A percentile compares a stretch with the other conserved stretches of the same genome.
Evolutionary conservation across 805 yeast genomes (phyloP).

Genomic region (Candida awuae): DNA sequence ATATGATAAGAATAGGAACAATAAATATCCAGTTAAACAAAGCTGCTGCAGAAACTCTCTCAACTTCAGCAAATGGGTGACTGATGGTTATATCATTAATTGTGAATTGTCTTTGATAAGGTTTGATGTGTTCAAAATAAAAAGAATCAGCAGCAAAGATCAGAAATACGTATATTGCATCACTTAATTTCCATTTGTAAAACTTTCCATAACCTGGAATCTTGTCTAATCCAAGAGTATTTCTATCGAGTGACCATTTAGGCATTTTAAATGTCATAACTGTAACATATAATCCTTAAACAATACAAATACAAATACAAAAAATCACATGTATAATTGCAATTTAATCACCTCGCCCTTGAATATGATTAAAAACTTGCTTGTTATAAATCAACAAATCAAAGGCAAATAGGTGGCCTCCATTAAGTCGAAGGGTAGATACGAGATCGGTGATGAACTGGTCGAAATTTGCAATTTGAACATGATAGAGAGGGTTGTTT

Average conservation of each 20-base stretch:
- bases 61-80: slow-evolving; percentile 73
- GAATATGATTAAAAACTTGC: slow-evolving; percentile 37
- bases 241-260: slow-evolving; percentile 21
- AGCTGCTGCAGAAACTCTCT: slow-evolving; percentile 54
- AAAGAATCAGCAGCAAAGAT: slow-evolving; percentile 19
- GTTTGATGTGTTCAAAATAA: slow-evolving; percentile 32
- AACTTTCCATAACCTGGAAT: slow-evolving; percentile 17
- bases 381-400: slow-evolving; percentile 50
- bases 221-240: slow-evolving; percentile 20
- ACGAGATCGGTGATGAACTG: slow-evolving; percentile 36
- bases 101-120: slow-evolving; percentile 73
- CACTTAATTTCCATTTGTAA: slow-evolving; percentile 23
- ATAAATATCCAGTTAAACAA: slow-evolving; percentile 48
- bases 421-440: slow-evolving; percentile 41
- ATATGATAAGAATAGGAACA: slow-evolving; percentile 40
- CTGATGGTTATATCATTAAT: slow-evolving; percentile 68
- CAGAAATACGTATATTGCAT: slow-evolving; percentile 17
- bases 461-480: slow-evolving; percentile 19
- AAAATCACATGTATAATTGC: too few species aligned
- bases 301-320: too few species aligned
- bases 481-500: slow-evolving; percentile 28
- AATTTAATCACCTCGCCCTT: slow-evolving; percentile 24
- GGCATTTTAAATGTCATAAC: slow-evolving; percentile 13
- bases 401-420: slow-evolving; percentile 50
- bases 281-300: neutral